Conservation (phyloP, 2,329 filamentous ascomycete genomes). For the Monilinia aucupariae region DNA sequence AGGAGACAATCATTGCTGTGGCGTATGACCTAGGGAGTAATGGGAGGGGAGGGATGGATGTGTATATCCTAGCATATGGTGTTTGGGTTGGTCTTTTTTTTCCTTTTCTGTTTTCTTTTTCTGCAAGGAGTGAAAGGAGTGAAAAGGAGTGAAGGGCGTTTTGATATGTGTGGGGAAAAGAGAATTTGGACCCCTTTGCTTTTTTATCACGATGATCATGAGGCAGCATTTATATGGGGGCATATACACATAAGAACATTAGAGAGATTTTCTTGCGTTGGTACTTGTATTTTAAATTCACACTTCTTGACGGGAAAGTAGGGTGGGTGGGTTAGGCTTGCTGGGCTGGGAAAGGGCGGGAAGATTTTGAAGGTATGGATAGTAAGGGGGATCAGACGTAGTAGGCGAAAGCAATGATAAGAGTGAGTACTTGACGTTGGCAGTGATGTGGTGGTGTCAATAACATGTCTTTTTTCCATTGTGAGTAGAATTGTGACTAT, state of each 20-base stretch:
- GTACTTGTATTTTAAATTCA: conserved; percentile 14
- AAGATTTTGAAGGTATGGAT: not conserved
- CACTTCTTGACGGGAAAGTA: conserved; percentile 7
- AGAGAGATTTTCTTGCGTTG: conserved; percentile 13
- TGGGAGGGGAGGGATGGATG: conserved; percentile 2
- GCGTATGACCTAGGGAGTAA: conserved; percentile 7
- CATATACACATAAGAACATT: conserved; percentile 14
- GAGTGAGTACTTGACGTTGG: not conserved
- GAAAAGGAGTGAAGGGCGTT: not conserved
- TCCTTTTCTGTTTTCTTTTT: no score
- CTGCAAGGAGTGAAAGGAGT: not conserved
- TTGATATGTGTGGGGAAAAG: conserved; percentile 9
- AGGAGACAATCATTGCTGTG: not conserved
- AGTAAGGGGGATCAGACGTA: not conserved
- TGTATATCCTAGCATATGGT: conserved; percentile 10
- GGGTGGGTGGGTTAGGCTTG: not conserved
- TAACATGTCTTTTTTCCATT: not conserved
- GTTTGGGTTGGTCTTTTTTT: conserved; percentile 4
- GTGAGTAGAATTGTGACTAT: no score
- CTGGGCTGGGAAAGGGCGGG: not conserved
- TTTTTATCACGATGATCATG: conserved; percentile 17
- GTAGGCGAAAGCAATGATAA: not conserved
- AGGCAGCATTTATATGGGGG: conserved; percentile 13
- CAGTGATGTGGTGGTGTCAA: not conserved
- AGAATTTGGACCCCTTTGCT: conserved; percentile 12